A percentile compares a stretch with the other conserved stretches of the same genome.
Evolutionary conservation across 2,329 filamentous ascomycete genomes (phyloP).

Genomic region (Cladosporium velox): DNA sequence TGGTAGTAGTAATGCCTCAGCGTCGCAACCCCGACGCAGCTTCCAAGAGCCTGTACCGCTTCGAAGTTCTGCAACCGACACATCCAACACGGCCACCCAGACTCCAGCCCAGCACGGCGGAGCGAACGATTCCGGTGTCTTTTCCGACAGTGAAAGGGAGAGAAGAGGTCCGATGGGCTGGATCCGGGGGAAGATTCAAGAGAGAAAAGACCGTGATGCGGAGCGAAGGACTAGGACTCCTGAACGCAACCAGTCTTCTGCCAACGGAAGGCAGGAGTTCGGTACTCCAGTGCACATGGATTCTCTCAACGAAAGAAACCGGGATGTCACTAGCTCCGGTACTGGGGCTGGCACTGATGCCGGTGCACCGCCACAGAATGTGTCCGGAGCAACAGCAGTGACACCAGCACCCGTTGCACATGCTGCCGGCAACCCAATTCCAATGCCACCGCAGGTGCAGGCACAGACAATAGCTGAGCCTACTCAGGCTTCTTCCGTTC

Average conservation of each 20-base stretch:
- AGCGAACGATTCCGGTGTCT: conserved; percentile 32
- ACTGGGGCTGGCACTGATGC: not conserved
- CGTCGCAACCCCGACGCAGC: conserved; percentile 31
- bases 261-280: conserved; percentile 18
- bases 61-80: conserved; percentile 27
- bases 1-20: conserved; percentile 31
- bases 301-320: not conserved
- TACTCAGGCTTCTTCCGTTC: not conserved
- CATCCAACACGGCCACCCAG: conserved; percentile 22
- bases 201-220: conserved; percentile 56
- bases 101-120: conserved; percentile 19
- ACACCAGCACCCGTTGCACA: not conserved
- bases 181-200: conserved; percentile 65
- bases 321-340: not conserved
- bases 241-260: conserved; percentile 35
- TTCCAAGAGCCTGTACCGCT: conserved; percentile 34
- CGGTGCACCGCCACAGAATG: not conserved
- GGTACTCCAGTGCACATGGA: conserved; percentile 13
- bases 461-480: not conserved
- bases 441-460: not conserved
- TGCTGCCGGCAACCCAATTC: not conserved
- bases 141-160: conserved; percentile 46
- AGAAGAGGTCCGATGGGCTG: conserved; percentile 65
- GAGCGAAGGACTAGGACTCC: conserved; percentile 47
- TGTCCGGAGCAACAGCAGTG: not conserved